Evolutionary conservation across 257 asterid genomes (phyloP), one percentile per base, ranked within the genome.

Genomic region (Petunia axillaris): DNA sequence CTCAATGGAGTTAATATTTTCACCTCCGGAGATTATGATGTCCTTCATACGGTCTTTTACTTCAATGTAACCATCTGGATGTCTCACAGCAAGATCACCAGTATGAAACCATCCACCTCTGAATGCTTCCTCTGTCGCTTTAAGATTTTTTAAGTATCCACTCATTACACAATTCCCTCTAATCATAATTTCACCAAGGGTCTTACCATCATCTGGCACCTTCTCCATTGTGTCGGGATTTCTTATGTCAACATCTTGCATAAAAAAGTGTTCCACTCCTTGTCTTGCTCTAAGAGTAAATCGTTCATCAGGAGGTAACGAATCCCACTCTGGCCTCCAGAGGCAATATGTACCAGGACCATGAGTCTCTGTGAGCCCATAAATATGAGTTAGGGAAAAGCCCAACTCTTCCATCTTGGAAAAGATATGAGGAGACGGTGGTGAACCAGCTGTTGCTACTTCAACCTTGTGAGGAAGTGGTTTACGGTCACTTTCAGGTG

Each of bases 131-230:
- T 81, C 81, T 2, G 87, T 86, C 43, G 87, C 85, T 81, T 84
- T 46, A 48, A 62, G 58, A 63, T 83, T 76, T 25, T 86, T 84
- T 1, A 83, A 77, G 79, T 86, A 86, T 53, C 89, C 89, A 41
- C 87, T 81, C 89, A 86, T 86, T 55, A 86, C 89, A 5, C 85
- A 83, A 40, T 86, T 86, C 75, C 89, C 89, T 77, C 81, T 79
- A 60, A 86, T 67, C 85, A 86, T 76, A 14, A 86, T 59, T 74
- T 86, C 89, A 36, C 89, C 89, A 3, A 79, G n/a, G 43, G 84
- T 81, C 41, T 76, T 80, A 40, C 87, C 87, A 64, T 86, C 89
- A 68, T 85, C 84, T 3, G 77, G 82, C 11, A 84, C 85, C 39
- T 81, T 84, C 64, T 67, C 67, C 85, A 68, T 67, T 35, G 78